Evolutionary conservation across 1,284 basidiomycete species (phyloP).

Genomic region (Cryptococcus depauperatus): DNA sequence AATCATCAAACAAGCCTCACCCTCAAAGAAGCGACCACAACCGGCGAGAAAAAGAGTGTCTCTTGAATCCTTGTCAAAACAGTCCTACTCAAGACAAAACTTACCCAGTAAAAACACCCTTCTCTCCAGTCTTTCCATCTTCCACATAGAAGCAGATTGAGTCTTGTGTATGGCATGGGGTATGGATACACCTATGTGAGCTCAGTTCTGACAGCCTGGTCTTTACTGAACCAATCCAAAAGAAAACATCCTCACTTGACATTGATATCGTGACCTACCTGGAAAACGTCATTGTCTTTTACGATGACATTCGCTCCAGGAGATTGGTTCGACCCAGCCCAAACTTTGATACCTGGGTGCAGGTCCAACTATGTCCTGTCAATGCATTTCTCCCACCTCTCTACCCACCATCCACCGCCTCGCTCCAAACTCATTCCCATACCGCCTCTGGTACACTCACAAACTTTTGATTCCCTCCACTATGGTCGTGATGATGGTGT

Average conservation of each 20-base stretch:
- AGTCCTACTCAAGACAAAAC: constrained; percentile 7
- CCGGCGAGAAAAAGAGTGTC: constrained; percentile 93
- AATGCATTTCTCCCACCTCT: neutral
- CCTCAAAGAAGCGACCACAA: constrained; percentile 93
- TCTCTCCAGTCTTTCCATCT: constrained; percentile 54
- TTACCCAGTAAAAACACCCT: constrained; percentile 78
- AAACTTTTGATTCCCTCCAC: constrained; percentile 69
- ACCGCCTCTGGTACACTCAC: constrained; percentile 19
- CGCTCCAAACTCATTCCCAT: neutral
- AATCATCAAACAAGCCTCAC: constrained; percentile 9
- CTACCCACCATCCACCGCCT: neutral
- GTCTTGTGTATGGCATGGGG: constrained; percentile 94
- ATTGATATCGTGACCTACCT: constrained; percentile 58
- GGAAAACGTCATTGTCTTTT: constrained; percentile 68
- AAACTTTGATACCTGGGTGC: constrained; percentile 62
- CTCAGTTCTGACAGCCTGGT: neutral
- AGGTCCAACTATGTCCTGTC: constrained; percentile 20
- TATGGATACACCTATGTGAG: constrained; percentile 63
- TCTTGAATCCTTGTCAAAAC: constrained; percentile 33
- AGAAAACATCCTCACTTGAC: constrained; percentile 53
- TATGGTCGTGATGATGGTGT: constrained; percentile 85
- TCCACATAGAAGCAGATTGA: constrained; percentile 85
- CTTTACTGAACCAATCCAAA: neutral
- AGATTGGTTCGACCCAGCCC: constrained; percentile 70
- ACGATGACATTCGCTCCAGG: constrained; percentile 64